These are phyloP conservation scores for Salicornia ramosissima DNA, from an alignment of 148 eudicot genomes.

Conservation along the genomic window DNA sequence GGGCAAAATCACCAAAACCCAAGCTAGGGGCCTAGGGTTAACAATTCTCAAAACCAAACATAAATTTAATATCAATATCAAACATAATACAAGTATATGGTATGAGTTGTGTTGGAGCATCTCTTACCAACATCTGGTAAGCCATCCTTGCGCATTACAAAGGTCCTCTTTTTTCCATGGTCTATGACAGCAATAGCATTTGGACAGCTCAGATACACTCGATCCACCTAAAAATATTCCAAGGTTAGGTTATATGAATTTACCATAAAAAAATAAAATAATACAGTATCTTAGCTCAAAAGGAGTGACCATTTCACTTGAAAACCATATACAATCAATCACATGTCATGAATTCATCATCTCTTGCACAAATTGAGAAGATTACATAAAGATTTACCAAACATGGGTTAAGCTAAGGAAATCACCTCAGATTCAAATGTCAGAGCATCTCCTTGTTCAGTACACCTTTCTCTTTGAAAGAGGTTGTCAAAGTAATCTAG, in stretches of 20 bases:
- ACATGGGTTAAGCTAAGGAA: background rate
- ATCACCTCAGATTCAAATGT: slow-evolving; percentile 81
- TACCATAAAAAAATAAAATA: too few relatives aligned
- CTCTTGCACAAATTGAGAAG: too few relatives aligned
- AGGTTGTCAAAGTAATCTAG: slow-evolving; percentile 71
- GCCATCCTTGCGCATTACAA: slow-evolving; percentile 69
- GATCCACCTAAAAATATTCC: slow-evolving; percentile 74
- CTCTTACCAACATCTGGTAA: slow-evolving; percentile 81
- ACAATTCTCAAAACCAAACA: too few relatives aligned
- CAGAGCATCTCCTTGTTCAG: slow-evolving; percentile 85
- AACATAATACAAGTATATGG: too few relatives aligned
- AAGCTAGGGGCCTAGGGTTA: too few relatives aligned
- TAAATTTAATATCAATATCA: background rate
- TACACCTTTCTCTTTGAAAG: slow-evolving; percentile 47
- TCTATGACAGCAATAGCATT: slow-evolving; percentile 69
- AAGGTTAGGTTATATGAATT: too few relatives aligned
- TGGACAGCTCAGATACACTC: slow-evolving; percentile 62
- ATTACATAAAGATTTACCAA: too few relatives aligned
- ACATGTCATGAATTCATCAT: too few relatives aligned
- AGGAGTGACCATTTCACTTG: background rate
- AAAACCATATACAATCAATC: background rate
- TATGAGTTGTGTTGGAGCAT: background rate
- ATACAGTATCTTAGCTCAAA: too few relatives aligned
- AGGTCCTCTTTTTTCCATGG: slow-evolving; percentile 78
- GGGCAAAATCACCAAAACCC: too few relatives aligned